phyloP scores from a whole-genome alignment of 2,329 filamentous ascomycete species.

The Fusarium pilosicola region DNA sequence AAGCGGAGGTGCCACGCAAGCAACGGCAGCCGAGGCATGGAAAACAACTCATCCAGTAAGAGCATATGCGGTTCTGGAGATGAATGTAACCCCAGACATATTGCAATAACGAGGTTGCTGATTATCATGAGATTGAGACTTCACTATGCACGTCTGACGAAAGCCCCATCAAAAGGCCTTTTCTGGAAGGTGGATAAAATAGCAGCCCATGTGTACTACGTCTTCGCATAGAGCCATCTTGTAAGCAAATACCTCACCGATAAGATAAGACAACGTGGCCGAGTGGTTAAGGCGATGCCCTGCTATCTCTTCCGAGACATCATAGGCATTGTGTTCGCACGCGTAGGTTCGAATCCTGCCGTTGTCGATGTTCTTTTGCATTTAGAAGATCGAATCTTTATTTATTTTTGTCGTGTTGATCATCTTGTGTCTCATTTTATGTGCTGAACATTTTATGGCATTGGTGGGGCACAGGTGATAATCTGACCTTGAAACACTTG shows the following conservation, averaged over 20 bases:
- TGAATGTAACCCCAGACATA: neutral
- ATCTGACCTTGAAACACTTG: neutral
- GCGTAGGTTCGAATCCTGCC: slow-evolving; percentile 31
- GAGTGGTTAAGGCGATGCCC: slow-evolving; percentile 31
- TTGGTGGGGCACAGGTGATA: neutral
- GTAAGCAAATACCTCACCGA: fast-evolving
- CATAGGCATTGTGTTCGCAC: slow-evolving; percentile 30
- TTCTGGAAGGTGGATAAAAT: neutral
- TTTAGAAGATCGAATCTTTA: fast-evolving
- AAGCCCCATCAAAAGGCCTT: neutral
- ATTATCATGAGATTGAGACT: neutral
- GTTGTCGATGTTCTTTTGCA: slow-evolving; percentile 5
- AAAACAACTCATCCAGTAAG: neutral
- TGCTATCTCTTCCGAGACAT: slow-evolving; percentile 23
- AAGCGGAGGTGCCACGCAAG: neutral
- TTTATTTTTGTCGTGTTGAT: neutral
- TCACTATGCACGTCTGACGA: neutral
- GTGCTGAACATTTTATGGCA: neutral
- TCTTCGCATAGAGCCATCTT: neutral
- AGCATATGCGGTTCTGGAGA: neutral
- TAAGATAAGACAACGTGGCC: slow-evolving; percentile 23
- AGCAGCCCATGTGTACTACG: fast-evolving
- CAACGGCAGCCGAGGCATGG: neutral
- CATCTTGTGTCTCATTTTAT: neutral
- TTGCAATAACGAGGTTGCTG: neutral